phyloP scores from a whole-genome alignment of 1,284 basidiomycete genomes.

The Heterobasidion irregulare region DNA sequence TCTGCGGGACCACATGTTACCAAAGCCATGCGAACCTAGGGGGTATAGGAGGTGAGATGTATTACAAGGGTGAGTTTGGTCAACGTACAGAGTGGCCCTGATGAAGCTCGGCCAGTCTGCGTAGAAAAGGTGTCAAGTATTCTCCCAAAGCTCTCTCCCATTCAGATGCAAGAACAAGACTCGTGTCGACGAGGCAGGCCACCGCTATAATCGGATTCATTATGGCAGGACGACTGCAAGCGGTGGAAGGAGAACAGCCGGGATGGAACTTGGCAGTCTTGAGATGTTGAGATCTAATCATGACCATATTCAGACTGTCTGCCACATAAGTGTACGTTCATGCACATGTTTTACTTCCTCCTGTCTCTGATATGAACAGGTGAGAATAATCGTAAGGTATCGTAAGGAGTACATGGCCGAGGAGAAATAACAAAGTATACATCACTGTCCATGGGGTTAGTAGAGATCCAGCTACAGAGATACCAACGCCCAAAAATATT shows the following conservation, averaged over 20 bases:
- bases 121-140: background rate
- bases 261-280: too few relatives aligned
- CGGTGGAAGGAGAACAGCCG: background rate
- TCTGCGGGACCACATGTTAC: slow-evolving; percentile 51
- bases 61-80: background rate
- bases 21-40: slow-evolving; percentile 44
- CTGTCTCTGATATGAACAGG: background rate
- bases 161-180: background rate
- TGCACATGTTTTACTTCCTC: too few relatives aligned
- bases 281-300: too few relatives aligned
- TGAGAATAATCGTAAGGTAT: background rate
- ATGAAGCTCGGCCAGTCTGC: background rate
- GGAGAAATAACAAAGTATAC: background rate
- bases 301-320: too few relatives aligned
- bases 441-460: background rate
- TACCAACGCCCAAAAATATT: background rate
- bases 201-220: background rate
- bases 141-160: background rate
- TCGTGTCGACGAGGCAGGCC: background rate
- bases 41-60: background rate
- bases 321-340: too few relatives aligned
- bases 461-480: background rate
- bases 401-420: background rate
- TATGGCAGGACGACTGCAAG: background rate
- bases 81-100: slow-evolving; percentile 1